phyloP scores from a whole-genome alignment of 768 basidiomycete genomes.

The Leucosporidium scottii region DNA sequence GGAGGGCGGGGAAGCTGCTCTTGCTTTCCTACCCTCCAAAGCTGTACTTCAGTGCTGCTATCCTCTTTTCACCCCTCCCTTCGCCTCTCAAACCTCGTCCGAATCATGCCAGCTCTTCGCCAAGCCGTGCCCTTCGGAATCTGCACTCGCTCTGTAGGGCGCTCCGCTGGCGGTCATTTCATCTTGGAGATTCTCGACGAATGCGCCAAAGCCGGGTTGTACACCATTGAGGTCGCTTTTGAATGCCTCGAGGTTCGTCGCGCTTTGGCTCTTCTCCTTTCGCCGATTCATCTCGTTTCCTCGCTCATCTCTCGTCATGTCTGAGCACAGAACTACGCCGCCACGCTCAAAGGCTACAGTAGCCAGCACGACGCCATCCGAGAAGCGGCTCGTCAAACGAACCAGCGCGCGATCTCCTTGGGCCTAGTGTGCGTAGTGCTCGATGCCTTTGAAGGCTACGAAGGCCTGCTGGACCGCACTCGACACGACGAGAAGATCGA shows the following conservation, averaged over 20 bases:
- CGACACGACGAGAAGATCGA: neutral
- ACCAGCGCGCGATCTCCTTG: neutral
- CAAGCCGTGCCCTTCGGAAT: conserved; percentile 14
- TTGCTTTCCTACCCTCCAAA: no score
- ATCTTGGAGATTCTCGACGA: conserved; percentile 9
- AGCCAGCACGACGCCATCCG: neutral
- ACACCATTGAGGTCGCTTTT: conserved; percentile 8
- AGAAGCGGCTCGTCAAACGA: conserved; percentile 9
- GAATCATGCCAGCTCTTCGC: conserved; percentile 3
- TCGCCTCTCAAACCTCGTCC: no score
- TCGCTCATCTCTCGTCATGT: neutral
- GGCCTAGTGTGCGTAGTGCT: conserved; percentile 4
- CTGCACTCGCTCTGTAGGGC: conserved; percentile 4
- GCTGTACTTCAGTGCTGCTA: no score
- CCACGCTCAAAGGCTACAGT: neutral
- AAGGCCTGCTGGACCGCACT: conserved; percentile 7
- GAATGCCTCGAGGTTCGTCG: conserved; percentile 9
- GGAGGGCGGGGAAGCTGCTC: no score
- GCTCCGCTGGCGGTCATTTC: conserved; percentile 1
- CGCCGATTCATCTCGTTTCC: neutral
- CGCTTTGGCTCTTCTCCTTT: no score
- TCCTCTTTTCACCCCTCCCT: no score
- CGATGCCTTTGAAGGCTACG: conserved; percentile 13
- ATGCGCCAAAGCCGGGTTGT: conserved; percentile 5
- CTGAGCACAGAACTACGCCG: neutral